These are phyloP conservation scores for Neoboletus subvelutipes DNA, from an alignment of 768 basidiomycete species.

Conservation along the genomic window DNA sequence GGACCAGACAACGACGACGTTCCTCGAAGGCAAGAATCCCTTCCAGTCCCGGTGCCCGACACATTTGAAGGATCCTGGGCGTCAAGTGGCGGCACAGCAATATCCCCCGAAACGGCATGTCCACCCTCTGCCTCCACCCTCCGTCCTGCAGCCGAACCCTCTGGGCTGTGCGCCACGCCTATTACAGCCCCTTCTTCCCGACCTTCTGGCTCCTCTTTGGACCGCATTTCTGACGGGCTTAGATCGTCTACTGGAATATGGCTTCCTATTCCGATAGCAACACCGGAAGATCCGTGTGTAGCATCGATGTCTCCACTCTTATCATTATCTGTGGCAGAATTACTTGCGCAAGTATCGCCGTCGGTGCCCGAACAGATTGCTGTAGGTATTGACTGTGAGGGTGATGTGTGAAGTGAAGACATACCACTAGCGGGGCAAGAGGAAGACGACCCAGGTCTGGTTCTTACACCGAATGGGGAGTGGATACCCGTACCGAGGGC, in stretches of 20 bases:
- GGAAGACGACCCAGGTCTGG: conserved; percentile 3
- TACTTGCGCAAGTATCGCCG: background rate
- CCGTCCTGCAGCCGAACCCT: conserved; percentile 15
- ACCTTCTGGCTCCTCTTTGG: conserved; percentile 4
- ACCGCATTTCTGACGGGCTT: conserved; percentile 1
- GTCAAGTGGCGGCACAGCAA: conserved; percentile 25
- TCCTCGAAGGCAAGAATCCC: conserved; percentile 16
- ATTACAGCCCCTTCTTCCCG: conserved; percentile 13
- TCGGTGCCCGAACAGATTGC: conserved; percentile 2
- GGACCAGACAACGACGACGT: conserved; percentile 8
- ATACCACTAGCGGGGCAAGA: conserved; percentile 4
- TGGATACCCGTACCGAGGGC: conserved; percentile 15
- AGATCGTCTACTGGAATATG: background rate
- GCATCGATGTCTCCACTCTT: background rate
- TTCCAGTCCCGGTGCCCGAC: conserved; percentile 4
- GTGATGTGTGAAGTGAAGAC: background rate
- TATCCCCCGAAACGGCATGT: conserved; percentile 18
- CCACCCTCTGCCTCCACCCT: conserved; percentile 21
- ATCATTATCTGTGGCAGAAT: conserved; percentile 5
- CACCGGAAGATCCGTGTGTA: conserved; percentile 3
- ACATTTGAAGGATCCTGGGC: conserved; percentile 27
- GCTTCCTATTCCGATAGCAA: conserved; percentile 1
- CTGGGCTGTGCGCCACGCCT: conserved; percentile 23
- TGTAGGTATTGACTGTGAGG: conserved; percentile 13
- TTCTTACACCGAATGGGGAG: conserved; percentile 10